phyloP scores from a whole-genome alignment of 805 yeast species.

The Nakazawaea wyomingensis region DNA sequence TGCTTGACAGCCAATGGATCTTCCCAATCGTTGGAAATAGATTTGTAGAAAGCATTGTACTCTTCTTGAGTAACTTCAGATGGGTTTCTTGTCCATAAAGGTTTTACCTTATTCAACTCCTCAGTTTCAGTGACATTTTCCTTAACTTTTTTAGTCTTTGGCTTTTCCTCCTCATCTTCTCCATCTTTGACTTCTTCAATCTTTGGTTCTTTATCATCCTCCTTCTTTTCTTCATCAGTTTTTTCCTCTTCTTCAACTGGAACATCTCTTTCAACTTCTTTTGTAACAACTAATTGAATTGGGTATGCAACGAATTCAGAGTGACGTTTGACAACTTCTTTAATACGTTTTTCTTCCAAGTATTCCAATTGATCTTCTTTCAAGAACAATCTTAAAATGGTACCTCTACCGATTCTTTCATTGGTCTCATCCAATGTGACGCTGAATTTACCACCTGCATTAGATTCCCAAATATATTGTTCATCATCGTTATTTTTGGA shows the following conservation, averaged over 20 bases:
- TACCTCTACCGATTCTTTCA: constrained; percentile 91
- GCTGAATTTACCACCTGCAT: constrained; percentile 99
- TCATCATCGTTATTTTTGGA: constrained; percentile 99
- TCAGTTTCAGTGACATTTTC: constrained; percentile 94
- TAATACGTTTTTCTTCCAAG: constrained; percentile 98
- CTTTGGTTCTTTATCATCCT: constrained; percentile 54
- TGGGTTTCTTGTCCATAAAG: constrained; percentile 99
- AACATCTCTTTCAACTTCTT: constrained; percentile 98
- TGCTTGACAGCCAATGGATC: constrained; percentile 99
- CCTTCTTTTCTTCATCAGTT: constrained; percentile 42
- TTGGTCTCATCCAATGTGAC: constrained; percentile 84
- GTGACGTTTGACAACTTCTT: constrained; percentile 99
- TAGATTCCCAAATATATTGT: constrained; percentile 99
- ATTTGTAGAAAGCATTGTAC: constrained; percentile 98
- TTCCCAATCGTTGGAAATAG: constrained; percentile 99
- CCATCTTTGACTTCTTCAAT: constrained; percentile 68
- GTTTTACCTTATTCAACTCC: constrained; percentile 98
- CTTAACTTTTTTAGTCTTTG: constrained; percentile 82
- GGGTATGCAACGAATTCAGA: constrained; percentile 99
- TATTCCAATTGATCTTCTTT: constrained; percentile 99
- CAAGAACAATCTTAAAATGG: constrained; percentile 89
- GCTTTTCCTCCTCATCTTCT: constrained; percentile 64
- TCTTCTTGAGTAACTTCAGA: constrained; percentile 96
- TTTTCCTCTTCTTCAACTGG: constrained; percentile 71
- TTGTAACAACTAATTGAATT: constrained; percentile 95